These are phyloP conservation scores for Royoungia palumana DNA, from an alignment of 768 basidiomycete genomes.

Conservation along the genomic window DNA sequence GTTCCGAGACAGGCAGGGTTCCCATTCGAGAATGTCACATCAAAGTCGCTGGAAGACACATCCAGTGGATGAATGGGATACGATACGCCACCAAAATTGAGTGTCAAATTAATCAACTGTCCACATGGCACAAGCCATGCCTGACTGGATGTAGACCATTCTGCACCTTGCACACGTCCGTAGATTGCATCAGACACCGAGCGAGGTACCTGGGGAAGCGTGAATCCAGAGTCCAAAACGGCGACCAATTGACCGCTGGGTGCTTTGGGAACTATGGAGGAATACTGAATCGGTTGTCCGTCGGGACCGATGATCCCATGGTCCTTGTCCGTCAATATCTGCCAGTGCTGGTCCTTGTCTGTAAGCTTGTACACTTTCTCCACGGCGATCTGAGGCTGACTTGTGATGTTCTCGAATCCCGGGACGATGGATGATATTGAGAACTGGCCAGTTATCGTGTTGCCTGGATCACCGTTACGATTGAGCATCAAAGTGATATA, in stretches of 20 bases:
- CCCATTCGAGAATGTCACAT: conserved; percentile 41
- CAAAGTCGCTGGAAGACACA: conserved; percentile 55
- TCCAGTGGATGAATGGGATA: conserved; percentile 78
- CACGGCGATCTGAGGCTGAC: conserved; percentile 62
- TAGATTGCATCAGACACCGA: conserved; percentile 78
- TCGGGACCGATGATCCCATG: conserved; percentile 75
- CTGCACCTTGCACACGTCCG: conserved; percentile 70
- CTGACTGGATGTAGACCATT: conserved; percentile 51
- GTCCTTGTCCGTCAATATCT: conserved; percentile 61
- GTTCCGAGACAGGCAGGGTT: conserved; percentile 62
- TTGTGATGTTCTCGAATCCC: conserved; percentile 58
- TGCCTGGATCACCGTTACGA: conserved; percentile 50
- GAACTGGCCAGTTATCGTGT: conserved; percentile 57
- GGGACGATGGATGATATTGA: conserved; percentile 64
- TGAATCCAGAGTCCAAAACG: conserved; percentile 73
- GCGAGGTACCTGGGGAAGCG: conserved; percentile 69
- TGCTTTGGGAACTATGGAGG: conserved; percentile 68
- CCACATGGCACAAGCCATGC: conserved; percentile 76
- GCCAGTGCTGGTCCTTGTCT: conserved; percentile 78
- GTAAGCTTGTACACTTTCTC: conserved; percentile 60
- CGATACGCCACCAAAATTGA: conserved; percentile 67
- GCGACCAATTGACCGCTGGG: conserved; percentile 63
- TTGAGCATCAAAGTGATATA: conserved; percentile 69
- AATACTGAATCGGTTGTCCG: conserved; percentile 54
- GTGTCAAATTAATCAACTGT: conserved; percentile 65